Percentiles rank a stretch among this genome's conserved stretches.
phyloP scores from a whole-genome alignment of 371 early-diverging fungal genomes.

The Massospora cicadina region DNA sequence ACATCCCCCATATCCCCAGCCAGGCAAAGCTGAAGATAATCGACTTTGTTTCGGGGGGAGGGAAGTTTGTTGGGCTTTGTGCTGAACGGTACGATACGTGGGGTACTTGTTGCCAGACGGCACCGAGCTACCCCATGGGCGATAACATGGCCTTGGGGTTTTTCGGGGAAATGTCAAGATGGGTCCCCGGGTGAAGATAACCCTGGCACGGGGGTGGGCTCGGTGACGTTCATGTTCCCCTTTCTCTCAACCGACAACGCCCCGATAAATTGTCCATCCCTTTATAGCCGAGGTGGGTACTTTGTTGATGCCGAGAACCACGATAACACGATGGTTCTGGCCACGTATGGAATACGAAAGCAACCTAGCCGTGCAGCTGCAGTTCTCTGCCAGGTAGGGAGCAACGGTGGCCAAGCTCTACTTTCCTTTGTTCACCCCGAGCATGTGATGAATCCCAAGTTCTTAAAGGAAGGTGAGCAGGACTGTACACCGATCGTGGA shows the following conservation, averaged over 20 bases:
- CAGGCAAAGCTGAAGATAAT: slow-evolving; percentile 35
- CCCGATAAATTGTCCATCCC: slow-evolving; percentile 12
- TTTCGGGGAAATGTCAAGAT: slow-evolving; percentile 38
- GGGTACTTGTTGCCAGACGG: slow-evolving; percentile 42
- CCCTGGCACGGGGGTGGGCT: slow-evolving; percentile 53
- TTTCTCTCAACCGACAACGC: not conserved
- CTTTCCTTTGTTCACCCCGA: slow-evolving; percentile 56
- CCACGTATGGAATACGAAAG: slow-evolving; percentile 27
- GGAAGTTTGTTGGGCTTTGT: slow-evolving; percentile 79
- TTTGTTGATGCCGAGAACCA: slow-evolving; percentile 23
- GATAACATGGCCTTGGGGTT: slow-evolving; percentile 57
- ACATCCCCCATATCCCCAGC: slow-evolving; percentile 43
- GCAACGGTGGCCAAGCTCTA: slow-evolving; percentile 32
- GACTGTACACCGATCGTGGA: not conserved
- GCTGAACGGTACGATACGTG: slow-evolving; percentile 83
- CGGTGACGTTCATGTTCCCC: slow-evolving; percentile 12
- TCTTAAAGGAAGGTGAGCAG: not conserved
- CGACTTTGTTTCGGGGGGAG: slow-evolving; percentile 56
- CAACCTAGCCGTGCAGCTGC: slow-evolving; percentile 22
- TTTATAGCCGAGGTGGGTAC: slow-evolving; percentile 66
- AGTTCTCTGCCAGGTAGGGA: slow-evolving; percentile 34
- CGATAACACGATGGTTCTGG: slow-evolving; percentile 30
- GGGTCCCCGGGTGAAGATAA: slow-evolving; percentile 66
- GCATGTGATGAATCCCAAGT: slow-evolving; percentile 14
- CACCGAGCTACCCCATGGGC: slow-evolving; percentile 37